A percentile compares a stretch with the other conserved stretches of the same genome.
Evolutionary conservation across 2,329 filamentous ascomycete genomes (phyloP).

Genomic region (Fusarium nodosum): DNA sequence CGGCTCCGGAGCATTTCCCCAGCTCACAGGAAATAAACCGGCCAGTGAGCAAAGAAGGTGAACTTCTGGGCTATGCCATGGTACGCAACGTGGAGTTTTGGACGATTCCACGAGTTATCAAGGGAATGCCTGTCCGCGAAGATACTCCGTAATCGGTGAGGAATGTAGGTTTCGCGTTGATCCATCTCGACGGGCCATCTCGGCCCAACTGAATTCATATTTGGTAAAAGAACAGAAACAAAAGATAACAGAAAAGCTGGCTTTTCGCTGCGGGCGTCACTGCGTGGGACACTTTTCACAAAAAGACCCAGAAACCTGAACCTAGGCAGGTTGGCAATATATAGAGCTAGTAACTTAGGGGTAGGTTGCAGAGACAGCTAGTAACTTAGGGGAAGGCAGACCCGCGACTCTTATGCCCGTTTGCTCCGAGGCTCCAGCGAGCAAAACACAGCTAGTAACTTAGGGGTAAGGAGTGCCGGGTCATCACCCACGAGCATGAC

Average conservation of each 20-base stretch:
- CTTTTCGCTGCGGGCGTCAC: conserved; percentile 39
- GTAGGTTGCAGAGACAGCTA: conserved; percentile 44
- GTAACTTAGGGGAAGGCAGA: conserved; percentile 48
- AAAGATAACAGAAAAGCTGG: conserved; percentile 18
- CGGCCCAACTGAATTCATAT: conserved; percentile 14
- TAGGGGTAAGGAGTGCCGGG: conserved; percentile 46
- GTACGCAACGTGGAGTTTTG: conserved; percentile 13
- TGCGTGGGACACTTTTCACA: conserved; percentile 19
- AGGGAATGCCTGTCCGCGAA: conserved; percentile 4
- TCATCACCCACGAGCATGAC: conserved; percentile 32
- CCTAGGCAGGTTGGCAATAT: conserved; percentile 20
- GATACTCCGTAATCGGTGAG: conserved; percentile 16
- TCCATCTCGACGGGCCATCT: conserved; percentile 13
- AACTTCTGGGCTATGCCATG: not conserved
- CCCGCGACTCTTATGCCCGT: conserved; percentile 46
- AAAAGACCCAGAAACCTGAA: conserved; percentile 22
- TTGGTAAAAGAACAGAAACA: conserved; percentile 1
- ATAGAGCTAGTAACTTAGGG: conserved; percentile 44
- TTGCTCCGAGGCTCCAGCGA: conserved; percentile 42
- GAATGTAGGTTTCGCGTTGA: conserved; percentile 11
- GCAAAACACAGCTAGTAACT: conserved; percentile 46
- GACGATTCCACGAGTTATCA: conserved; percentile 2
- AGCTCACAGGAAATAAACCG: conserved; percentile 39
- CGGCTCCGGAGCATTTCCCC: conserved; percentile 41
- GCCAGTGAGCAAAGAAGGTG: not conserved